Evolutionary conservation across 164 flowering plant species (phyloP), one percentile per base, ranked within the genome.

Genomic region (Piper betle): DNA sequence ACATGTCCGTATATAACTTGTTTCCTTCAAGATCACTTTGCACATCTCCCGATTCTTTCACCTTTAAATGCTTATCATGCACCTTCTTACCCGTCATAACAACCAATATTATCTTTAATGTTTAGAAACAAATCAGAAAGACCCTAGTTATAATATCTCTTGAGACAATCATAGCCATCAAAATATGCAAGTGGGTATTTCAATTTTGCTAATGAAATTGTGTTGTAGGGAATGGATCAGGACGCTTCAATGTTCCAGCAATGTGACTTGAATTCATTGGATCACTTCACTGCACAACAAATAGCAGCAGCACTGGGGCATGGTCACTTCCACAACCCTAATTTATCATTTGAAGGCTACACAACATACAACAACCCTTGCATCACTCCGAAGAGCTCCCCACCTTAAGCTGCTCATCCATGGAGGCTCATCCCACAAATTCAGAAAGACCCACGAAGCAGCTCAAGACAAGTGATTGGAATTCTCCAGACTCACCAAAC

Each of bases 381-480:
- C 48, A 59, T 59, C 39, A 66, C 42, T 25, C 52, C 67, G 57
- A 17, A 53, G 37, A 48, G 54, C 58, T 63, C 15, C 62, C 53
- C 64, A 60, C 67, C 48, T 48, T 63, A 54, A 69, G 60, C 63
- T 11, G 71, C 25, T 48, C 72, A 16, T 68, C 73, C 8, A 40
- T 69, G 16, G 74, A 69, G n/a, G 55, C 57, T 16, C 59, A 65
- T 38, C 62, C 40, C 16, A 20, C 10, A 11, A 65, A 40, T 38
- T 42, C 37, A 0, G 68, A 74, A 42, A 76, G 86, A 64, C 82
- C 88, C 20, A 2, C 55, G 17, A 85, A 85, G 63, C 86, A 73
- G 61, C 71, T 71, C 46, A 85, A 78, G 52, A 68, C 77, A 33
- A 73, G 64, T 64, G 73, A 75, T 70, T 83, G 83, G 84, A 71